These are phyloP conservation scores for Wickerhamiella infanticola DNA, from an alignment of 1,139 yeast species.

Conservation along the genomic window DNA sequence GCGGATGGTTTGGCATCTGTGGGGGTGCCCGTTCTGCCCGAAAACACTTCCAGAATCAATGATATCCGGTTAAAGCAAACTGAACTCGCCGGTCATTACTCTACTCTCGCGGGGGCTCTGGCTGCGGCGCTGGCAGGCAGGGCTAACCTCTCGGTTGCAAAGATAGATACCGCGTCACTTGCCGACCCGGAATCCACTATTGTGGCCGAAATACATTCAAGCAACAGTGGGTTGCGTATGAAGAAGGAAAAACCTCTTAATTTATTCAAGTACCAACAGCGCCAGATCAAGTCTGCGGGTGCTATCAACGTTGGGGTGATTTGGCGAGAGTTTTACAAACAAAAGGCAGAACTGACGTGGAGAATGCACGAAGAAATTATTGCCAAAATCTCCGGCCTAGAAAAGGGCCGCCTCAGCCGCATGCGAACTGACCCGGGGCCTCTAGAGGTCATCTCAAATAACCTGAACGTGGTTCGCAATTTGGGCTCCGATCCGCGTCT, in stretches of 20 bases:
- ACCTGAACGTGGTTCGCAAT: constrained; percentile 12
- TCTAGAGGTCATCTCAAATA: constrained; percentile 14
- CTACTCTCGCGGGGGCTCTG: constrained; percentile 18
- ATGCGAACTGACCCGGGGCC: constrained; percentile 6
- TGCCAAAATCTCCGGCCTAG: constrained; percentile 14
- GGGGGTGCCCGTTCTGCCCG: neutral
- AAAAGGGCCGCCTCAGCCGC: constrained; percentile 6
- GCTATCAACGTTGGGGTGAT: constrained; percentile 18
- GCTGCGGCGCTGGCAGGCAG: constrained; percentile 20
- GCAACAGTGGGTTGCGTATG: constrained; percentile 8
- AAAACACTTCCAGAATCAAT: neutral
- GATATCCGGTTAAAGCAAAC: constrained; percentile 15
- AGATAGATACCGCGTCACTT: constrained; percentile 15
- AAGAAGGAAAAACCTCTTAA: constrained; percentile 10
- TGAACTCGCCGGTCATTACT: constrained; percentile 18
- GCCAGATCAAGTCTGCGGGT: constrained; percentile 16
- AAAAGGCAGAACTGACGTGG: constrained; percentile 15
- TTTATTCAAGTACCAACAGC: constrained; percentile 14
- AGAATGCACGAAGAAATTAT: constrained; percentile 13
- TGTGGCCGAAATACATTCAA: constrained; percentile 15
- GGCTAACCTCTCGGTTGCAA: constrained; percentile 16
- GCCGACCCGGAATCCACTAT: constrained; percentile 15
- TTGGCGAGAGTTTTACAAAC: constrained; percentile 20
- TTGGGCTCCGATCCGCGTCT: constrained; percentile 7
- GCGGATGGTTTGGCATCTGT: no score